Evolutionary conservation across 2,329 filamentous ascomycete species (phyloP).

Genomic region (Penicillium sp.): DNA sequence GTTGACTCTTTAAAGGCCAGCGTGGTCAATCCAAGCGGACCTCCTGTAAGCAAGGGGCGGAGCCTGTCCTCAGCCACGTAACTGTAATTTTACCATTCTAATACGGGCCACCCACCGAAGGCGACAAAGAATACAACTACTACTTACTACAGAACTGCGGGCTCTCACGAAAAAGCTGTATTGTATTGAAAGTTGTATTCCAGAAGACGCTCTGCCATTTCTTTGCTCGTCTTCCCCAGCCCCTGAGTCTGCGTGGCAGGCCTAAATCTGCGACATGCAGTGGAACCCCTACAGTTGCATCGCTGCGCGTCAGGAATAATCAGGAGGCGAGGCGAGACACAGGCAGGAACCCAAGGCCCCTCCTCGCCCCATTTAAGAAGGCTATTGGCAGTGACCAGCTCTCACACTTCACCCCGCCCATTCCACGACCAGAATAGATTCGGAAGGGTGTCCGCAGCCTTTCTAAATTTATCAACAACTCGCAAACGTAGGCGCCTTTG

Average conservation of each 20-base stretch:
- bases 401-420: too few relatives aligned
- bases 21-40: slow-evolving; percentile 37
- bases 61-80: slow-evolving; percentile 26
- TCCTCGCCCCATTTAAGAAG: background rate
- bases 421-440: background rate
- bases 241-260: background rate
- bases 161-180: background rate
- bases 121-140: background rate
- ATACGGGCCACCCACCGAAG: background rate
- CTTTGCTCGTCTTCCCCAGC: background rate
- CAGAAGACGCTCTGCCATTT: background rate
- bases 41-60: slow-evolving; percentile 25
- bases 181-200: background rate
- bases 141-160: background rate
- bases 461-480: background rate
- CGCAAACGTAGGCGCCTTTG: background rate
- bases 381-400: background rate
- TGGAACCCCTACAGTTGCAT: slow-evolving; percentile 12
- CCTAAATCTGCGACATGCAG: slow-evolving; percentile 8
- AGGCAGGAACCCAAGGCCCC: background rate
- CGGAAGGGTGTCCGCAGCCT: background rate
- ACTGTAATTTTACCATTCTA: slow-evolving; percentile 21
- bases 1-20: slow-evolving; percentile 47
- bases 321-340: background rate
- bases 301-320: background rate